Percentiles rank a stretch among this genome's conserved stretches.
Conservation (phyloP, 768 basidiomycete species). For the Sistotremastrum niveocremeum region DNA sequence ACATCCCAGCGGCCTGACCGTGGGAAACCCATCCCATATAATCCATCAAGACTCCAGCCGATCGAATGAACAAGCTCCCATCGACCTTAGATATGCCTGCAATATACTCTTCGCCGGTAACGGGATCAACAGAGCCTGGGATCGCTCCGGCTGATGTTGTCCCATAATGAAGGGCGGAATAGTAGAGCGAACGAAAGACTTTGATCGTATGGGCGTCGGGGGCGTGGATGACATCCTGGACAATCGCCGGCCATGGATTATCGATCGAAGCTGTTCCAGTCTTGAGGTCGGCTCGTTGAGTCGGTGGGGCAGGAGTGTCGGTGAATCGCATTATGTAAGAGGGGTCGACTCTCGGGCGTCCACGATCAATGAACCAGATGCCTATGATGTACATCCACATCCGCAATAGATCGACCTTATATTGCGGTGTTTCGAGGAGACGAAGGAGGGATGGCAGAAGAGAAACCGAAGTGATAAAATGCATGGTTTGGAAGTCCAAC, state of each 20-base stretch:
- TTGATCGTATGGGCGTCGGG: constrained; percentile 42
- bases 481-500: constrained; percentile 47
- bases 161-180: constrained; percentile 36
- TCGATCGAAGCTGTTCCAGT: constrained; percentile 23
- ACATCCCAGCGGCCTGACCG: constrained; percentile 7
- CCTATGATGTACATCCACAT: constrained; percentile 28
- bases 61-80: constrained; percentile 8
- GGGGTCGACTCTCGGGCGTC: constrained; percentile 39
- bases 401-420: constrained; percentile 34
- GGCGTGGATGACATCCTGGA: constrained; percentile 30
- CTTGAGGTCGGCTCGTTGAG: constrained; percentile 14
- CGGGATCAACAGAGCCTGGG: constrained; percentile 26
- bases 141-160: constrained; percentile 24
- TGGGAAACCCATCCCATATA: constrained; percentile 8
- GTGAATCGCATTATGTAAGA: constrained; percentile 33
- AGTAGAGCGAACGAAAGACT: constrained; percentile 32
- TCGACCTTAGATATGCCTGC: constrained; percentile 5
- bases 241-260: constrained; percentile 41
- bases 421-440: constrained; percentile 16
- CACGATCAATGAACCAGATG: constrained; percentile 26
- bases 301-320: constrained; percentile 16
- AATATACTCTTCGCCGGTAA: too few relatives aligned
- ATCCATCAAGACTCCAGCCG: constrained; percentile 9
- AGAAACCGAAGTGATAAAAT: constrained; percentile 37
- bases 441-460: constrained; percentile 32